These are phyloP conservation scores for Salix udensis DNA, from an alignment of 345 rosid species.

Conservation along the genomic window DNA sequence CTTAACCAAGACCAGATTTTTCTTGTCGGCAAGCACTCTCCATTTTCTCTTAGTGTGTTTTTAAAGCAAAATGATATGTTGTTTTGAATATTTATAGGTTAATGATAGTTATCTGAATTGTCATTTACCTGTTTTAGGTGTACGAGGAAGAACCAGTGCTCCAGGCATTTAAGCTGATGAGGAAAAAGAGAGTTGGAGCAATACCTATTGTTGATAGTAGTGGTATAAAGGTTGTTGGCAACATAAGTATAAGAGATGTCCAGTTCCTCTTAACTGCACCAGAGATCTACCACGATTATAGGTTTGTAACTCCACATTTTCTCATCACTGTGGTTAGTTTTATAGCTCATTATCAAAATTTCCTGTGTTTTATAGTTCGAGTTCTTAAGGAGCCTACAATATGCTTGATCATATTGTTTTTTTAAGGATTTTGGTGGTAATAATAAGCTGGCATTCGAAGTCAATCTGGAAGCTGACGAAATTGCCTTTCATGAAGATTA, in stretches of 20 bases:
- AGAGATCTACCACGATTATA: slow-evolving; percentile 78
- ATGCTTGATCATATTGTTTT: neutral
- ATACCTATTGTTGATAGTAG: slow-evolving; percentile 62
- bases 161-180: slow-evolving; percentile 90
- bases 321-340: slow-evolving; percentile 6
- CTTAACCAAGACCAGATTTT: neutral
- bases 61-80: neutral
- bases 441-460: neutral
- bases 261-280: slow-evolving; percentile 91
- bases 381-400: neutral
- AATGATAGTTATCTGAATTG: neutral
- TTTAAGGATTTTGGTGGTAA: neutral
- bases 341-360: neutral
- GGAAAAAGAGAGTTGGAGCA: slow-evolving; percentile 75
- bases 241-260: slow-evolving; percentile 85
- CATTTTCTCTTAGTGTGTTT: neutral
- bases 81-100: neutral
- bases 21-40: neutral
- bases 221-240: slow-evolving; percentile 70
- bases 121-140: slow-evolving; percentile 42
- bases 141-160: slow-evolving; percentile 94
- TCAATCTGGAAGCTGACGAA: neutral
- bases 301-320: slow-evolving; percentile 36
- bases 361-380: neutral
- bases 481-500: neutral